These are phyloP conservation scores for Terfezia boudieri DNA, from an alignment of 495 filamentous ascomycete species.

Conservation along the genomic window DNA sequence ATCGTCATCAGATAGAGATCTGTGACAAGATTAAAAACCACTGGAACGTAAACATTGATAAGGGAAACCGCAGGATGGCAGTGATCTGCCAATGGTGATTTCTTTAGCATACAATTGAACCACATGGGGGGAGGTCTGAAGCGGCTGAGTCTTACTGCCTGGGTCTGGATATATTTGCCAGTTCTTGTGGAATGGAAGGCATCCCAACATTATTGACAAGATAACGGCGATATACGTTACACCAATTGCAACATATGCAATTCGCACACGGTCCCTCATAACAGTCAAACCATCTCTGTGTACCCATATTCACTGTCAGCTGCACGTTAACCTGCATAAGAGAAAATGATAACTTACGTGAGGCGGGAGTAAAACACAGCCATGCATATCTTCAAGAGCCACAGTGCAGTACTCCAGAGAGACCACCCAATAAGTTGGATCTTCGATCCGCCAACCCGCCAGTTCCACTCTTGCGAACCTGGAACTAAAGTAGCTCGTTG, in stretches of 20 bases:
- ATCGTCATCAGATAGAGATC: conserved; percentile 35
- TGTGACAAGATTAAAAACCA: conserved; percentile 30
- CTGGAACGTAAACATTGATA: conserved; percentile 9
- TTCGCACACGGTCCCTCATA: background rate
- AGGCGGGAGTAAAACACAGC: conserved; percentile 33
- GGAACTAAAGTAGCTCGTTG: conserved; percentile 25
- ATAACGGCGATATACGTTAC: conserved; percentile 30
- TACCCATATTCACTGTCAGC: background rate
- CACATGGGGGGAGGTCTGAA: background rate
- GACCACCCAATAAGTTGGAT: conserved; percentile 33
- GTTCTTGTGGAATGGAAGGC: conserved; percentile 29
- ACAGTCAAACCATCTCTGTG: background rate
- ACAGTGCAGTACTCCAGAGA: conserved; percentile 33
- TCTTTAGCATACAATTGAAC: background rate
- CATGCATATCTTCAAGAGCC: conserved; percentile 37
- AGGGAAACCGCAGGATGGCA: conserved; percentile 18
- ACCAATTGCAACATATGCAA: conserved; percentile 25
- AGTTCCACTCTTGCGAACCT: conserved; percentile 21
- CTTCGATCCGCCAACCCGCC: conserved; percentile 34
- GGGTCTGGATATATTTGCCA: conserved; percentile 38
- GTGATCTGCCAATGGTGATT: conserved; percentile 4
- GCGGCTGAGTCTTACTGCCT: conserved; percentile 24
- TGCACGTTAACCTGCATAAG: conserved; percentile 5
- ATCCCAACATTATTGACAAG: conserved; percentile 26
- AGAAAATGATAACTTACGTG: conserved; percentile 22